A percentile compares a stretch with the other conserved stretches of the same genome.
These are phyloP conservation scores for Brassica rapa DNA, from an alignment of 345 rosid species.

Conservation along the genomic window DNA sequence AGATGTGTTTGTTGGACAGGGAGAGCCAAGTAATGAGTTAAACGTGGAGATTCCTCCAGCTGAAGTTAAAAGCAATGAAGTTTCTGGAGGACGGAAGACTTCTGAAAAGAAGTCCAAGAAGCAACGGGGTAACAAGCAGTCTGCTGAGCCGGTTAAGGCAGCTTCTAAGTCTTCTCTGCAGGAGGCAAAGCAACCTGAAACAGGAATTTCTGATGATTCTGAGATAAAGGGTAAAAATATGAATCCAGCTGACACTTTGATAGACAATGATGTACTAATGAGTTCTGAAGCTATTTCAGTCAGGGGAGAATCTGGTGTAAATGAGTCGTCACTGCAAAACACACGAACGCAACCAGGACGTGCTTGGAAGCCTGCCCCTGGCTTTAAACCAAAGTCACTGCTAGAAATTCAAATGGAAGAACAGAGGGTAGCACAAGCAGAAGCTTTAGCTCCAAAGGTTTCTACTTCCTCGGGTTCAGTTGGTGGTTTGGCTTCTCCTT, in stretches of 20 bases:
- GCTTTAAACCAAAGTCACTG: constrained; percentile 88
- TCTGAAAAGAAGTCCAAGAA: constrained; percentile 85
- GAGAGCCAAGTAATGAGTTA: constrained; percentile 39
- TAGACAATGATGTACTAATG: constrained; percentile 37
- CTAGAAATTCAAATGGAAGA: constrained; percentile 98
- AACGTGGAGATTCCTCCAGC: constrained; percentile 21
- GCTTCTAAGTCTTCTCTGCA: constrained; percentile 45
- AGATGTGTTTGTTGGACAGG: constrained; percentile 44
- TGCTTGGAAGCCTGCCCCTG: constrained; percentile 99
- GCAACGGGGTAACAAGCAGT: constrained; percentile 64
- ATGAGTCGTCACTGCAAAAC: constrained; percentile 46
- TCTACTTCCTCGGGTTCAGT: constrained; percentile 45
- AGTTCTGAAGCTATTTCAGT: constrained; percentile 40
- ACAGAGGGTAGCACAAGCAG: constrained; percentile 64
- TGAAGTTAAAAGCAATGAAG: constrained; percentile 56
- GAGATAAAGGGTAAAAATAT: constrained; percentile 40
- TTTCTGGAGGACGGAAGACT: constrained; percentile 57
- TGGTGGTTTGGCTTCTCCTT: constrained; percentile 57
- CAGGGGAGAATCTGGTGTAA: constrained; percentile 41
- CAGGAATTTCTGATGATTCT: constrained; percentile 42
- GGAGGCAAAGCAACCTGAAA: constrained; percentile 52
- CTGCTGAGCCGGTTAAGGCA: constrained; percentile 62
- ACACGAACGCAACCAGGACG: constrained; percentile 48
- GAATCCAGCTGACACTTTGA: constrained; percentile 36
- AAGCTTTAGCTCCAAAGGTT: constrained; percentile 59